Percentiles rank a stretch among this genome's conserved stretches.
These are phyloP conservation scores for Carpinus fangiana DNA, from an alignment of 306 rosid genomes.

Conservation along the genomic window DNA sequence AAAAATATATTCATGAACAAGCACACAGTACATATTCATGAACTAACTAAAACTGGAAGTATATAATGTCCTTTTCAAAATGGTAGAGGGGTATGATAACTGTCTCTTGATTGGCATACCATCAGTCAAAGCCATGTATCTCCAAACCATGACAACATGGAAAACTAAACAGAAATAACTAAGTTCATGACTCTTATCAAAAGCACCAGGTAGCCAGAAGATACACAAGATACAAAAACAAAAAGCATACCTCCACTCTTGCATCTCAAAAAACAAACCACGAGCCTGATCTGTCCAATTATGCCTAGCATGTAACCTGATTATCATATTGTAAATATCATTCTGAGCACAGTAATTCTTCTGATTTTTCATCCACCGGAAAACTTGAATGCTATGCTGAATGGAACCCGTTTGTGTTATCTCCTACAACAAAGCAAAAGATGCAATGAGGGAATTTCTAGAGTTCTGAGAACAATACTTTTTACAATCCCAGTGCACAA, in stretches of 20 bases:
- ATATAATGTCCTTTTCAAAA: background rate
- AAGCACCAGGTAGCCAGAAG: background rate
- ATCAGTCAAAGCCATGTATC: background rate
- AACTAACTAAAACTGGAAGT: background rate
- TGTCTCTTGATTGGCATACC: background rate
- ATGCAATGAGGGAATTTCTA: background rate
- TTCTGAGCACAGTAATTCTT: conserved; percentile 78
- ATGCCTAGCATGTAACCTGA: conserved; percentile 82
- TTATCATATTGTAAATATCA: conserved; percentile 89
- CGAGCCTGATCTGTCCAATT: conserved; percentile 80
- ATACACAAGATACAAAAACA: background rate
- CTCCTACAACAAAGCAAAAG: conserved; percentile 46
- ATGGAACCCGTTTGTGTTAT: conserved; percentile 71
- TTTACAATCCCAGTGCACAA: background rate
- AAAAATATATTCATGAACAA: background rate
- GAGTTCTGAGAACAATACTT: background rate
- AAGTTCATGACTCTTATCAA: background rate
- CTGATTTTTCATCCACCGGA: conserved; percentile 84
- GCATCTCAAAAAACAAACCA: conserved; percentile 97
- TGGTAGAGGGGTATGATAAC: background rate
- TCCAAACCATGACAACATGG: background rate
- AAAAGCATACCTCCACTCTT: conserved; percentile 67
- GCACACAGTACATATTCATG: background rate
- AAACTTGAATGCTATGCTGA: conserved; percentile 67
- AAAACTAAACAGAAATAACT: background rate